A percentile compares a stretch with the other conserved stretches of the same genome.
Evolutionary conservation across 1,139 yeast species (phyloP).

Genomic region (Debaryomycetaceae sp.): DNA sequence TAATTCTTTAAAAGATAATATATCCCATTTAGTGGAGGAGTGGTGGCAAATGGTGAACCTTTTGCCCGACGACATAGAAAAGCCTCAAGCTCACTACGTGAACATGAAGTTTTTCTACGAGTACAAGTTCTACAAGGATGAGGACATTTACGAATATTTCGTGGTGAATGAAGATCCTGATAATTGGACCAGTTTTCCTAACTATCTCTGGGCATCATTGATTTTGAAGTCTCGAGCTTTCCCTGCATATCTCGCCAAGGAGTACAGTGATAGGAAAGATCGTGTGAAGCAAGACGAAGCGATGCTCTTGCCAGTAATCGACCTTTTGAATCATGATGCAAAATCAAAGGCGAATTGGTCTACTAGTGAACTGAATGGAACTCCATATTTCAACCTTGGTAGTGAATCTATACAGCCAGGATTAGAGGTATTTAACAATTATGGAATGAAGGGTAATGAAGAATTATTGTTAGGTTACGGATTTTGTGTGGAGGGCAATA

Average conservation of each 20-base stretch:
- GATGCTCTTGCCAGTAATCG: conserved; percentile 75
- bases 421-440: conserved; percentile 66
- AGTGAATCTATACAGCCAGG: conserved; percentile 29
- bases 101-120: conserved; percentile 49
- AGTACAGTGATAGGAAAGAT: conserved; percentile 18
- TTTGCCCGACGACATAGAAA: conserved; percentile 29
- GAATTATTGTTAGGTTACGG: conserved; percentile 69
- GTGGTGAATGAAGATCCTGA: conserved; percentile 15
- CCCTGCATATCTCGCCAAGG: conserved; percentile 52
- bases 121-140: conserved; percentile 39
- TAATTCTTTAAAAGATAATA: conserved; percentile 34
- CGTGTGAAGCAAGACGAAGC: conserved; percentile 38
- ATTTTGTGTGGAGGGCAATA: conserved; percentile 59
- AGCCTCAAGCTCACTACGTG: conserved; percentile 35
- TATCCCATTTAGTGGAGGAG: conserved; percentile 39
- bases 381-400: conserved; percentile 24
- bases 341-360: conserved; percentile 65
- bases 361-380: conserved; percentile 13
- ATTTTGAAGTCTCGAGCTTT: conserved; percentile 77
- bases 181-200: conserved; percentile 62
- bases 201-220: conserved; percentile 71
- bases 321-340: conserved; percentile 70
- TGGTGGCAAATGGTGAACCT: conserved; percentile 45
- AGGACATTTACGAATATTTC: conserved; percentile 31
- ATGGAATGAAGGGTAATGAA: conserved; percentile 84